Conservation (phyloP, 2,329 filamentous ascomycete genomes). For the Aschersonia sp. region DNA sequence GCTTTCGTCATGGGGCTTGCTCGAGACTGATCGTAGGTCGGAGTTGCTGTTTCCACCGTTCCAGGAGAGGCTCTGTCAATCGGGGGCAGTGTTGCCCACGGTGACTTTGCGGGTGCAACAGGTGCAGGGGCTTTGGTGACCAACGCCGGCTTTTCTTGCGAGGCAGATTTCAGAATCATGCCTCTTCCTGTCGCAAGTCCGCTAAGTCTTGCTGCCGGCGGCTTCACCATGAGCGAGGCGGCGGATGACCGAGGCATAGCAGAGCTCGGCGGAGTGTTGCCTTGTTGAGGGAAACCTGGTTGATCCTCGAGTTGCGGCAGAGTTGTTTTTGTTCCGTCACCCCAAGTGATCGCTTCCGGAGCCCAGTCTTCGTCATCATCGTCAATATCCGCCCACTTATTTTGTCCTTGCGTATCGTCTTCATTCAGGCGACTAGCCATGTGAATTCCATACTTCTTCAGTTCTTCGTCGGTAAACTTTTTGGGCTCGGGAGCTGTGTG, state of each 20-base stretch:
- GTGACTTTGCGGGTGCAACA: conserved; percentile 67
- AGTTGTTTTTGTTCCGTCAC: conserved; percentile 73
- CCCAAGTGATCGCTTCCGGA: conserved; percentile 75
- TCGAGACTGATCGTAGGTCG: conserved; percentile 33
- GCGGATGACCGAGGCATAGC: conserved; percentile 25
- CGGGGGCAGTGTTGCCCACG: conserved; percentile 78
- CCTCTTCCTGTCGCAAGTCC: conserved; percentile 41
- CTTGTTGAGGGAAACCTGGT: conserved; percentile 14
- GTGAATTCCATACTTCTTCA: conserved; percentile 78
- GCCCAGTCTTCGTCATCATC: conserved; percentile 83
- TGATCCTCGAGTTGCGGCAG: conserved; percentile 48
- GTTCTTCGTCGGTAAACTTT: conserved; percentile 75
- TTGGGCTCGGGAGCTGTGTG: conserved; percentile 52
- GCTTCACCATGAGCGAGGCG: conserved; percentile 18
- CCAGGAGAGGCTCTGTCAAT: conserved; percentile 68
- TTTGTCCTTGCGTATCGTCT: conserved; percentile 59
- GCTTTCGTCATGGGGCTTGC: conserved; percentile 42
- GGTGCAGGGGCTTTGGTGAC: conserved; percentile 57
- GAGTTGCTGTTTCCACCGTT: conserved; percentile 37
- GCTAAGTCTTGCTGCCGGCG: conserved; percentile 28
- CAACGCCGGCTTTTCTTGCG: conserved; percentile 55
- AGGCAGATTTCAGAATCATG: conserved; percentile 48
- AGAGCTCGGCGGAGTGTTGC: conserved; percentile 9
- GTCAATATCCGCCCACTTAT: conserved; percentile 83
- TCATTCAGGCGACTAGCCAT: conserved; percentile 65